Evolutionary conservation across 2,329 filamentous ascomycete species (phyloP).

Genomic region (Fusarium goolgardi): DNA sequence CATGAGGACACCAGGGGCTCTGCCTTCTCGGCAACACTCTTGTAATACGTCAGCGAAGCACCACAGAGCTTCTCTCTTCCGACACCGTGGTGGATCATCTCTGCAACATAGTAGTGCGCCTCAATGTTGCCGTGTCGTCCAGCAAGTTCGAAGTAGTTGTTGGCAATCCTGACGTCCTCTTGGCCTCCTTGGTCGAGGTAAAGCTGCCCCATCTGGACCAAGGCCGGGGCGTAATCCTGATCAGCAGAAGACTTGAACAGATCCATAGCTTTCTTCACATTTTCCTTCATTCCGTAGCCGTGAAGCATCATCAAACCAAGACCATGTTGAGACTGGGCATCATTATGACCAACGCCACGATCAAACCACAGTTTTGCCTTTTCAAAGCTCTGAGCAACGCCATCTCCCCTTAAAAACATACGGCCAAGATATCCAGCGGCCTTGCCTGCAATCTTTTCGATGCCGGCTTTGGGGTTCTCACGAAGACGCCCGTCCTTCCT

Average conservation of each 20-base stretch:
- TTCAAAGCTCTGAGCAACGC: constrained; percentile 80
- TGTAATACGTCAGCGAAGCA: constrained; percentile 84
- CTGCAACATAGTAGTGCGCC: constrained; percentile 91
- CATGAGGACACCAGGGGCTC: constrained; percentile 82
- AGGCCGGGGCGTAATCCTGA: constrained; percentile 81
- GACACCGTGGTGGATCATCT: constrained; percentile 83
- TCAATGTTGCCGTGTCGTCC: constrained; percentile 86
- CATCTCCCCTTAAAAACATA: constrained; percentile 91
- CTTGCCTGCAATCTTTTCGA: constrained; percentile 83
- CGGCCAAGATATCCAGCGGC: constrained; percentile 88
- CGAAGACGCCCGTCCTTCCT: constrained; percentile 78
- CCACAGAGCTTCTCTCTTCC: constrained; percentile 83
- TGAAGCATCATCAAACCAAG: constrained; percentile 86
- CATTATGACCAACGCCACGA: constrained; percentile 78
- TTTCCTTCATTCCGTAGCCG: constrained; percentile 77
- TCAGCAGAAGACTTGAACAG: constrained; percentile 83
- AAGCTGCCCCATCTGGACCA: constrained; percentile 84
- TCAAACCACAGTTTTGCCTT: constrained; percentile 86
- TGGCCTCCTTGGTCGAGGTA: constrained; percentile 84
- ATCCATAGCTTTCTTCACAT: constrained; percentile 77
- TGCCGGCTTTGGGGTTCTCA: constrained; percentile 74
- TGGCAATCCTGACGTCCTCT: constrained; percentile 79
- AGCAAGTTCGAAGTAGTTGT: constrained; percentile 88
- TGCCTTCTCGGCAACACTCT: constrained; percentile 78
- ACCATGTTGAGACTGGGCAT: constrained; percentile 86